phyloP scores from a whole-genome alignment of 2,329 filamentous ascomycete species.

The Cladophialophora yegresii region DNA sequence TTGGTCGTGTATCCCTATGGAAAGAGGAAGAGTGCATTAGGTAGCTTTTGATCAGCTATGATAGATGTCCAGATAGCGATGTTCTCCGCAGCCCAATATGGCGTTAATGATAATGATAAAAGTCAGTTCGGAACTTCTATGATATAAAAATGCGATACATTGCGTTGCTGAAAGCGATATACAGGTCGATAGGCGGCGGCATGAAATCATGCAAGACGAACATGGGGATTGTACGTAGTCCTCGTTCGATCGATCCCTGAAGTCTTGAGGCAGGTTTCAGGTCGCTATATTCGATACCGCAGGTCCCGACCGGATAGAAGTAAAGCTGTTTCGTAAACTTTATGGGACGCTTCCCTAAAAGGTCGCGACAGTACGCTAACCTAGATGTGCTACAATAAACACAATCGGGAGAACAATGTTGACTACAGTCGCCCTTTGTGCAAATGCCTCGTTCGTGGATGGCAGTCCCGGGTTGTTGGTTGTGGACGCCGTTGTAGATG shows the following conservation, averaged over 20 bases:
- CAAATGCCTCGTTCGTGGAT: not conserved
- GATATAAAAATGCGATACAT: not conserved
- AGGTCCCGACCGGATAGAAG: not conserved
- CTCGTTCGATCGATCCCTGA: not conserved
- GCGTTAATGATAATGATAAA: too few species aligned
- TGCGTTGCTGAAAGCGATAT: not conserved
- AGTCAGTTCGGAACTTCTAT: not conserved
- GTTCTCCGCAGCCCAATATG: too few species aligned
- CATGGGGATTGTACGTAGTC: not conserved
- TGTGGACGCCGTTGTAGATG: not conserved
- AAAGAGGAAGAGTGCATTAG: conserved; percentile 50
- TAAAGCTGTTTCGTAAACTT: too few species aligned
- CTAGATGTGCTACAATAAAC: not conserved
- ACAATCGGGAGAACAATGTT: not conserved
- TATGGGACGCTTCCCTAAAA: not conserved
- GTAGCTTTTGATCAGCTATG: conserved; percentile 43
- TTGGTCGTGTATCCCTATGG: conserved; percentile 51
- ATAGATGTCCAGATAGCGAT: too few species aligned
- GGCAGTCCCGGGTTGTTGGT: not conserved
- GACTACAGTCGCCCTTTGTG: not conserved
- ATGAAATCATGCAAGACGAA: not conserved
- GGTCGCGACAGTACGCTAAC: not conserved
- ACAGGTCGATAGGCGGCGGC: not conserved
- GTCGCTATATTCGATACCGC: not conserved
- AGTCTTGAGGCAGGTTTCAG: not conserved